Base-by-base conservation (phyloP, 2,329 filamentous ascomycete genomes). In the Penicillium sp. region DNA sequence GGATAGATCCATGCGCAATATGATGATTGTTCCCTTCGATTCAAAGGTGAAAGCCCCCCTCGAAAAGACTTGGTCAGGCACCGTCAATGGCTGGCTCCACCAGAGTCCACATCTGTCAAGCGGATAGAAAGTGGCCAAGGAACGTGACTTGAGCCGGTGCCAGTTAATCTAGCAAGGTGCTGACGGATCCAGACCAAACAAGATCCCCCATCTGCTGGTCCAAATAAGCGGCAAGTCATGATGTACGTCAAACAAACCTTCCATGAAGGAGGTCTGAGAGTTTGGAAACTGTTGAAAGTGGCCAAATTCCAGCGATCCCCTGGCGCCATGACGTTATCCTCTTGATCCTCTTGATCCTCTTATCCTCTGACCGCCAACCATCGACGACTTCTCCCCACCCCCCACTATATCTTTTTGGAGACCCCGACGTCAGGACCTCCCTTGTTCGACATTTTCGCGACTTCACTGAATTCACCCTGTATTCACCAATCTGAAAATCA, bases 321-420 rank as follows among this genome's bases (percentile, higher is more conserved):
- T 37, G 45, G 46, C 51, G 28, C 53, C 61, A 69, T 70, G 68
- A 70, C 68, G 68, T 70, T 68, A 65, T 66, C 52, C 49, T 51
- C 35, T 56, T 63, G 19, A 19, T 19, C 19, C 19, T 19, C 19
- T 19, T 19, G 19, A 33, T 33, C 30, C 30, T 33, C 30, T 33
- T 66, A 62, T 65, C 48, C 54, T 55, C 59, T 67, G 66, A 68
- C 66, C 66, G 67, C 65, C 66, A 65, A 66, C 60, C 52, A 61
- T 25, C 57, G n/a, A 54, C 52, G 48, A 61, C 42, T 52, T 49
- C 42, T 19, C 51, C 33, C 40, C 42, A n/a, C 51, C 33, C 40
- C 48, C 59, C 65, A 54, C 58, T 56, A 43, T 25, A 38, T 43
- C 40, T 52, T 42, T 40, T 54, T 55, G 16, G 58, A 43, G 33